Evolutionary conservation across 139 green algal genomes (phyloP).

Genomic region (Chlorella sp.): DNA sequence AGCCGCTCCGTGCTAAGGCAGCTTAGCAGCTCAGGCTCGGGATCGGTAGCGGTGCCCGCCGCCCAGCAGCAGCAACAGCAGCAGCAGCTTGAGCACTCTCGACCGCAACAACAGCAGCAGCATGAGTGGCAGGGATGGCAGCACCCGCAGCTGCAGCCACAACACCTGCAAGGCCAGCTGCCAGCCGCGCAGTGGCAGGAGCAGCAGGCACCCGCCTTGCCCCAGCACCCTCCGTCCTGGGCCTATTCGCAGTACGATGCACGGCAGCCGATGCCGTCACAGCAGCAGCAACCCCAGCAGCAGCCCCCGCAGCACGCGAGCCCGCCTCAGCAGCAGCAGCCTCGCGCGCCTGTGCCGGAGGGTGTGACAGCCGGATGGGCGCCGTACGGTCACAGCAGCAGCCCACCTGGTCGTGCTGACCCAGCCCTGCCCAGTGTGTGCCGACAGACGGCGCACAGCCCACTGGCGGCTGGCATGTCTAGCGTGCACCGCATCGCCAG

Average conservation of each 20-base stretch:
- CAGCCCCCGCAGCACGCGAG: background rate
- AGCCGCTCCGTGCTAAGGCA: background rate
- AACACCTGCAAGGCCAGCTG: background rate
- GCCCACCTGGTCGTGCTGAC: background rate
- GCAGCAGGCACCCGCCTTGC: background rate
- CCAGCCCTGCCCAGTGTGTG: background rate
- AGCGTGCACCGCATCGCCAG: background rate
- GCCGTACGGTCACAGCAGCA: background rate
- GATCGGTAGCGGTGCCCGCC: background rate
- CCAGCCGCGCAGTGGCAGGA: background rate
- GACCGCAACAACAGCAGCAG: background rate
- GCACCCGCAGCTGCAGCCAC: background rate
- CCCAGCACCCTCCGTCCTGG: background rate
- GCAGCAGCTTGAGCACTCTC: background rate
- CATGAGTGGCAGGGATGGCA: conserved; percentile 1
- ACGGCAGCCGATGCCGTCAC: background rate
- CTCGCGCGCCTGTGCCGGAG: background rate
- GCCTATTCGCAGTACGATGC: background rate
- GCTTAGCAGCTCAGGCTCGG: background rate
- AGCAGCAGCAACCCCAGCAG: background rate
- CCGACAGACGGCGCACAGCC: conserved; percentile 12
- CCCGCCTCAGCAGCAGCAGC: background rate
- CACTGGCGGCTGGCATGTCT: background rate
- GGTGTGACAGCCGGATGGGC: conserved; percentile 8
- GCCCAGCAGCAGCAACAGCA: background rate